Base-by-base conservation (phyloP, 2,329 filamentous ascomycete species). In the Penicillium aurantiogriseum region DNA sequence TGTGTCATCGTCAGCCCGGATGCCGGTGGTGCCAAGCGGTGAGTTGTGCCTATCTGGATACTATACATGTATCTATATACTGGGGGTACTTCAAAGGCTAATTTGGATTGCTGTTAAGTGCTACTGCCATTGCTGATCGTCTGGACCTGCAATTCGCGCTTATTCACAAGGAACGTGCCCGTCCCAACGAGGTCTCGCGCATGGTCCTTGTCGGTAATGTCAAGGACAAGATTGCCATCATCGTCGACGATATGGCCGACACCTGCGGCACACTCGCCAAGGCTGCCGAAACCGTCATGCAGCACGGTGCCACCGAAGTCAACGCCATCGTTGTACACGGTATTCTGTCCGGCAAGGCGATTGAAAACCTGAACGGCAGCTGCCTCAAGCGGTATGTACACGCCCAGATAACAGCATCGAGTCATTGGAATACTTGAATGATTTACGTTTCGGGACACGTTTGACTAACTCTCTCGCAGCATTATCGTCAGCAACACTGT, bases 141-240 rank as follows among this genome's bases (percentile, higher is more conserved):
- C 84, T 97, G 59, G 92, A 96, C 71, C 86, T 92, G 47, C 88
- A 88, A 59, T 97, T 97, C 74, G 93, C 93, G 9, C 85, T 97
- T 54, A 97, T 97, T 67, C 92, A 97, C 83, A 97, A 97, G 80
- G 93, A 97, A 78, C 90, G 92, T 57, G 89, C 92, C 6, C 86
- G 91, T n/a, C 88, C 88, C 58, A 95, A 96, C 69, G 92, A 95
- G 71, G 92, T 96, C 60, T 91, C 89, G 10, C 88, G 91, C 68
- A 96, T 96, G 91, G 90, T 92, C 0, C 88, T 99, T n/a, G 93
- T 97, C 50, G 94, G 94, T 65, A 92, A 95, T 64, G 94, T 97
- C 46, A 84, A 87, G 65, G 90, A 90, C 78, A 94, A 94, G 79
- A 88, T 93, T 31, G 93, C 93, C 59, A 97, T 99, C 71, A 87